These are phyloP conservation scores for Eutrema japonicum DNA, from an alignment of 345 rosid species.

Conservation along the genomic window DNA sequence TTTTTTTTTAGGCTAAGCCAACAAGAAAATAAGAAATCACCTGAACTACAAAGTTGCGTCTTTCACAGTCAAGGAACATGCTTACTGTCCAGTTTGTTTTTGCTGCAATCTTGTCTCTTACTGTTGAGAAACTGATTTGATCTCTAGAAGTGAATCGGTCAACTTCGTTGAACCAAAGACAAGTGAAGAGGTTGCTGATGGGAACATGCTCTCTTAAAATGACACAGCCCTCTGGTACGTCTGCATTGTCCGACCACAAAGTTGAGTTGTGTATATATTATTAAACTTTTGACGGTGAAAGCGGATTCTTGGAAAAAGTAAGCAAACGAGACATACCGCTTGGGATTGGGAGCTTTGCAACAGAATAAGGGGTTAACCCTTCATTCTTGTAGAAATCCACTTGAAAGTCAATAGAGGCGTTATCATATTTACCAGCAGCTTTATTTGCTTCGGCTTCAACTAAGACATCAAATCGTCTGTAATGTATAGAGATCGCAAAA, in stretches of 20 bases:
- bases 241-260: constrained; percentile 53
- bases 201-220: constrained; percentile 95
- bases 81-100: constrained; percentile 83
- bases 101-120: constrained; percentile 80
- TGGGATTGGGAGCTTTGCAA: constrained; percentile 85
- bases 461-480: constrained; percentile 84
- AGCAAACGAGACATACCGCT: constrained; percentile 60
- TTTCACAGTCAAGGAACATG: constrained; percentile 96
- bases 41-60: constrained; percentile 98
- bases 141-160: constrained; percentile 97
- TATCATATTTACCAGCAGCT: constrained; percentile 96
- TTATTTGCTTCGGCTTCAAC: constrained; percentile 97
- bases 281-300: neutral
- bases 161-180: constrained; percentile 99
- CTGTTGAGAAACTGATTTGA: constrained; percentile 93
- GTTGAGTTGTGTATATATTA: neutral
- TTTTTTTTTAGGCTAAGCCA: neutral
- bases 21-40: constrained; percentile 45
- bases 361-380: constrained; percentile 86
- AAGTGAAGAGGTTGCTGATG: constrained; percentile 83
- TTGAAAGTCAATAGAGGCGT: constrained; percentile 89
- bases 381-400: constrained; percentile 85
- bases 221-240: constrained; percentile 99
- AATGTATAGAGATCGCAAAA: constrained; percentile 93
- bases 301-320: neutral